Base-by-base conservation (phyloP, 805 yeast genomes). In the Candida patagonica region DNA sequence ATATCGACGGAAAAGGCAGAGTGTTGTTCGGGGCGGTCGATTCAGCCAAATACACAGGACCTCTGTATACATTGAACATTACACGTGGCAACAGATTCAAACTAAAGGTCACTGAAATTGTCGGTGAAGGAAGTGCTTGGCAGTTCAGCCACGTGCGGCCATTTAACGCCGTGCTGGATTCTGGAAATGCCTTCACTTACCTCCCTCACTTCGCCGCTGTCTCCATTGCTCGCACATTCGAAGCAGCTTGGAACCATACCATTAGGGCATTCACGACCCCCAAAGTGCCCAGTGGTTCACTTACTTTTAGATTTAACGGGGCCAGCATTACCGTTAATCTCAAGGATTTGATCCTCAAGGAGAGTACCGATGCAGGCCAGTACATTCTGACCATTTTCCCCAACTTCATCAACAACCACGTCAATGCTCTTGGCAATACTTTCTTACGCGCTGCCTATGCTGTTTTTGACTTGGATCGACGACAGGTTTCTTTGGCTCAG, bases 381-480 rank as follows among this genome's bases (percentile, higher is more conserved):
- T n/a, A n/a, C n/a, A n/a, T n/a, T n/a, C 27, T 41, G 10, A 13
- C 40, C 16, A 32, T 38, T 22, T 27, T 41, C 21, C 29, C 29
- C 27, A n/a, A n/a, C n/a, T n/a, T n/a, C n/a, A n/a, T n/a, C n/a
- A n/a, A n/a, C n/a, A 10, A 10, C 15, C 17, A 17, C 12, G 29
- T 21, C 27, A 24, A 24, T 26, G 65, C 77, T 36, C 62, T 81
- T 24, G 89, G 89, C 12, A 86, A 79, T 53, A 68, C 71, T 34
- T 71, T 81, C 53, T 60, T 81, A 45, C 65, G 83, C 37, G 67
- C 72, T 32, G 80, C 78, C 3, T 82, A 80, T 53, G 70, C 73
- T 21, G 85, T 78, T n/a, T 78, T 70, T 56, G 82, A 82, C 55
- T 61, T 79, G 37, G 84, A 78, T 13, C 70, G 68, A 48, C 57